Base-by-base conservation (phyloP, 345 rosid genomes). In the Salix caprea region DNA sequence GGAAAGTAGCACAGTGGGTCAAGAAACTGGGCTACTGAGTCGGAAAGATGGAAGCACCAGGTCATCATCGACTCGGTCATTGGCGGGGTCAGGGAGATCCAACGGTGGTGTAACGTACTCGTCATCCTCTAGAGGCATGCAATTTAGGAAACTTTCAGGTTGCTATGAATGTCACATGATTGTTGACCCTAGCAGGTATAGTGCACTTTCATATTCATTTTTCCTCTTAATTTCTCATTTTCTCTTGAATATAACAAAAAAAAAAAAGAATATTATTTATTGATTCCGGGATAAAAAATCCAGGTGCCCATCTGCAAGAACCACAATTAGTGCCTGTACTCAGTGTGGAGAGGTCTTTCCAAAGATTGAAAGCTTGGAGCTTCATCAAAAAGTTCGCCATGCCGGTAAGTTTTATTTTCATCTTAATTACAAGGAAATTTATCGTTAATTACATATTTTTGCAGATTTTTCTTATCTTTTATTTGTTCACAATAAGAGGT, bases 331-430 rank as follows among this genome's bases (percentile, higher is more conserved):
- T 85, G 80, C 94, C 48, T 95, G 99, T 81, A 71, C 94, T 21
- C 96, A 90, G 70, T 96, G 99, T 42, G 99, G 98, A 42, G 99
- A 96, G 84, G 92, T 96, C 69, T 96, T 96, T 80, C 94, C 97
- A 0, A 93, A 93, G 87, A 79, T 86, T 67, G 99, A 93, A 85
- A 93, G 94, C 90, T 83, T 96, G 82, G 99, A 96, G 81, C 93
- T 93, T 78, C 99, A 96, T 79, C 99, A 96, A 82, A 92, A 90
- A 18, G 90, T 93, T 86, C 98, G 99, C 56, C 99, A 96, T 81
- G 99, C 99, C 70, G 99, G 99, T 90, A 86, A 50, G 10, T 65
- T 34, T 14, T 12, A 7, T 69, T n/a, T 1, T 71, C 58, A 37
- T n/a, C 50, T 67, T 8, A 52, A 50, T 32, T n/a, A 10, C 11